Evolutionary conservation across 345 rosid species (phyloP).

Genomic region (Zanthoxylum bungeanum): DNA sequence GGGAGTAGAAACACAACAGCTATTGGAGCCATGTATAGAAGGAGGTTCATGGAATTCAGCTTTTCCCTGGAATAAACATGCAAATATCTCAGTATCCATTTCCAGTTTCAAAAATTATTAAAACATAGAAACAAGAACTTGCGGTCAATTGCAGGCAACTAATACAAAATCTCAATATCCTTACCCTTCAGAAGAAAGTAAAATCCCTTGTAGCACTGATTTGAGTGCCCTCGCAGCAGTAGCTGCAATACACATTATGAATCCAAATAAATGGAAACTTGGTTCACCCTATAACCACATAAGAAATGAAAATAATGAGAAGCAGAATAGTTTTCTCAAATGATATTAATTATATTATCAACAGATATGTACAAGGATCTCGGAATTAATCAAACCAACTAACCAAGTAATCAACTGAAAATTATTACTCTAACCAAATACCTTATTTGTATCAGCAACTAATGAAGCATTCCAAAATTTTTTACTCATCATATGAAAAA

Average conservation of each 20-base stretch:
- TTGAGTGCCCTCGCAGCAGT: constrained; percentile 98
- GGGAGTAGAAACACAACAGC: constrained; percentile 94
- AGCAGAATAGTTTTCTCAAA: neutral
- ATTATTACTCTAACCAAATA: neutral
- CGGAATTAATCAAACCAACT: neutral
- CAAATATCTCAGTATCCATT: constrained; percentile 19
- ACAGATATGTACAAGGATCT: neutral
- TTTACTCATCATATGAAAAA: neutral
- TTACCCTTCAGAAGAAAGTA: constrained; percentile 98
- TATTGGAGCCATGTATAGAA: constrained; percentile 97
- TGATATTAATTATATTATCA: neutral
- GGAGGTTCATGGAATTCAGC: constrained; percentile 97
- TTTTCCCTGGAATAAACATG: constrained; percentile 66
- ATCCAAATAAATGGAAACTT: constrained; percentile 96
- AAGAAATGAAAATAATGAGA: constrained; percentile 7
- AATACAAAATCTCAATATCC: constrained; percentile 20
- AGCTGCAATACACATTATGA: too few relatives aligned
- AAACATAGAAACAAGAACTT: neutral
- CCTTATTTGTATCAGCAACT: neutral
- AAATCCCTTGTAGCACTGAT: constrained; percentile 92
- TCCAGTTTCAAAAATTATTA: neutral
- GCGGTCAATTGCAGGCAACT: neutral
- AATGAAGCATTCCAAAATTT: neutral
- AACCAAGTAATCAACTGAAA: too few relatives aligned
- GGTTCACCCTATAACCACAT: constrained; percentile 71